phyloP scores from a whole-genome alignment of 768 basidiomycete genomes.

The Lactarius psammicola region DNA sequence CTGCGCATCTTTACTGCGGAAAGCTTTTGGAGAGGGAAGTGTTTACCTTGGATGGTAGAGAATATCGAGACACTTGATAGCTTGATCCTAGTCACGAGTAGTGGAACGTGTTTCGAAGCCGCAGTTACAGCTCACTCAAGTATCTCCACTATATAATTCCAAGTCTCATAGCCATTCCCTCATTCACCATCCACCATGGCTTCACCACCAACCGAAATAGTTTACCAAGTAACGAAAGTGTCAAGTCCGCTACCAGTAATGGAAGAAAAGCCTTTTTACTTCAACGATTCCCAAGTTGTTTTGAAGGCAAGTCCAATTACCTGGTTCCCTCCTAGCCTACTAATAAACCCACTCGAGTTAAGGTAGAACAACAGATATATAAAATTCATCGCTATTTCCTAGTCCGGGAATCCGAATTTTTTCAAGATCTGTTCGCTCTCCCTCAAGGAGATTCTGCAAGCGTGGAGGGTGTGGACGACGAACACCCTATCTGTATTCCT shows the following conservation, averaged over 20 bases:
- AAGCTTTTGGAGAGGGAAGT: not conserved
- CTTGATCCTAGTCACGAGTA: not conserved
- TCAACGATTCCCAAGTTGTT: constrained; percentile 13
- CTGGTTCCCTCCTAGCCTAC: not conserved
- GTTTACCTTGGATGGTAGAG: not conserved
- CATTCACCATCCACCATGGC: not conserved
- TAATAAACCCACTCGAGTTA: not conserved
- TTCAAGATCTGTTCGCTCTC: constrained; percentile 24
- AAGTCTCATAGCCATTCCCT: not conserved
- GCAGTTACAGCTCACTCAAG: not conserved
- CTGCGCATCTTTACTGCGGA: not conserved
- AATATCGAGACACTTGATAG: not conserved
- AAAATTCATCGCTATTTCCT: constrained; percentile 30
- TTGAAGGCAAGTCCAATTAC: not conserved
- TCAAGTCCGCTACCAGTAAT: too few species aligned
- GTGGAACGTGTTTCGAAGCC: not conserved
- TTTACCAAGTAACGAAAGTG: too few species aligned
- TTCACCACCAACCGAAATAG: not conserved
- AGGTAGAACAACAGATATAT: constrained; percentile 29
- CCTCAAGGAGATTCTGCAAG: constrained; percentile 25
- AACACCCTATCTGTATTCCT: constrained; percentile 26
- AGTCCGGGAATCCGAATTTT: constrained; percentile 27
- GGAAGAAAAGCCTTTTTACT: not conserved
- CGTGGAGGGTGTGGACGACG: constrained; percentile 29
- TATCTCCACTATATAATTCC: not conserved